Conservation (phyloP, 306 rosid genomes). For the Malus sylvestris region DNA sequence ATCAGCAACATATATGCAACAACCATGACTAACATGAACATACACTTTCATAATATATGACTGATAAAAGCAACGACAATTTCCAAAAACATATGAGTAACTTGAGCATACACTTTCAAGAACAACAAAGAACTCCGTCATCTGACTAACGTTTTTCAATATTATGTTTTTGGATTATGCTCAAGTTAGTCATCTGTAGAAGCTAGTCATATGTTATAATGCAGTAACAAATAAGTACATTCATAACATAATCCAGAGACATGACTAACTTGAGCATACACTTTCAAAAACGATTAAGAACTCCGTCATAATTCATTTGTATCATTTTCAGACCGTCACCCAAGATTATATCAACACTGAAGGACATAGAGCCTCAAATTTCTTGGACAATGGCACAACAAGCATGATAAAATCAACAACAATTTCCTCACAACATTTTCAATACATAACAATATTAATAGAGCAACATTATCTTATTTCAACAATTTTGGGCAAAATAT, state of each 20-base stretch:
- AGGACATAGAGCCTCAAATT: neutral
- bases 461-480: too few species aligned
- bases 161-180: too few species aligned
- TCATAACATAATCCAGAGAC: too few species aligned
- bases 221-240: neutral
- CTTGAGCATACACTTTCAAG: neutral
- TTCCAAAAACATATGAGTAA: neutral
- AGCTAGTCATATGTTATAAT: neutral
- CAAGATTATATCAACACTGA: neutral
- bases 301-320: neutral
- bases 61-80: neutral
- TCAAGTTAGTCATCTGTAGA: too few species aligned
- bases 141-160: too few species aligned
- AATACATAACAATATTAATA: neutral
- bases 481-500: neutral
- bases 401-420: neutral
- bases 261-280: neutral
- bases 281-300: neutral
- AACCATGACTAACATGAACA: neutral
- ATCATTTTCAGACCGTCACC: neutral
- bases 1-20: neutral
- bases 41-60: neutral
- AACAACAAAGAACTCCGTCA: neutral
- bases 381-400: neutral
- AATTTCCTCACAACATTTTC: neutral